A percentile compares a stretch with the other conserved stretches of the same genome.
These are phyloP conservation scores for Candida ovalis DNA, from an alignment of 805 yeast species.

Conservation along the genomic window DNA sequence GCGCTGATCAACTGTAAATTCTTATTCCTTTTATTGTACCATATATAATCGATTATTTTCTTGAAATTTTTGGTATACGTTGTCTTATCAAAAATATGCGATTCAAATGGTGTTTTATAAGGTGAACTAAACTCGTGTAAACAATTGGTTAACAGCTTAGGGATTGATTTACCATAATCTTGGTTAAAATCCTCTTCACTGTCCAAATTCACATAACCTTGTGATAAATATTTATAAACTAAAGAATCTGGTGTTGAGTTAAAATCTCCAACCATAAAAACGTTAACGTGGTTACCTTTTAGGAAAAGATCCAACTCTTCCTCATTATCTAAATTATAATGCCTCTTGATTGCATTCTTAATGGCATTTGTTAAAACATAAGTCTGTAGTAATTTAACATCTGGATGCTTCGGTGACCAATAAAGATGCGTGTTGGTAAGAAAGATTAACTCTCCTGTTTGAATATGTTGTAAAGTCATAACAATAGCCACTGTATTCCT, in stretches of 20 bases:
- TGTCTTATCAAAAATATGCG: conserved; percentile 28
- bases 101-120: conserved; percentile 23
- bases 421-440: conserved; percentile 60
- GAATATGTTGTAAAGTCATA: conserved; percentile 43
- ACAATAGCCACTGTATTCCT: conserved; percentile 58
- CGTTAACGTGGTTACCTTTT: conserved; percentile 27
- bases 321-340: conserved; percentile 7
- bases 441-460: conserved; percentile 37
- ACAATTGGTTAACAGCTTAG: conserved; percentile 8
- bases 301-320: conserved; percentile 11
- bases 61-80: conserved; percentile 48
- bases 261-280: conserved; percentile 54
- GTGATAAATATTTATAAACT: conserved; percentile 41
- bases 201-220: conserved; percentile 22
- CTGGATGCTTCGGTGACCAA: conserved; percentile 51
- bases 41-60: conserved; percentile 55
- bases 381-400: conserved; percentile 52
- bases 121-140: conserved; percentile 26
- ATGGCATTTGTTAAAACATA: conserved; percentile 38
- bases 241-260: conserved; percentile 49
- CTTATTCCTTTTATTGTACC: conserved; percentile 38
- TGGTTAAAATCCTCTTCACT: conserved; percentile 18
- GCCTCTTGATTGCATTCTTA: conserved; percentile 25
- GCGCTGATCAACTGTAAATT: conserved; percentile 39
- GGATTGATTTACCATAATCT: conserved; percentile 18